A percentile compares a stretch with the other conserved stretches of the same genome.
These are phyloP conservation scores for Stylonectria norvegica DNA, from an alignment of 2,329 filamentous ascomycete species.

Conservation along the genomic window DNA sequence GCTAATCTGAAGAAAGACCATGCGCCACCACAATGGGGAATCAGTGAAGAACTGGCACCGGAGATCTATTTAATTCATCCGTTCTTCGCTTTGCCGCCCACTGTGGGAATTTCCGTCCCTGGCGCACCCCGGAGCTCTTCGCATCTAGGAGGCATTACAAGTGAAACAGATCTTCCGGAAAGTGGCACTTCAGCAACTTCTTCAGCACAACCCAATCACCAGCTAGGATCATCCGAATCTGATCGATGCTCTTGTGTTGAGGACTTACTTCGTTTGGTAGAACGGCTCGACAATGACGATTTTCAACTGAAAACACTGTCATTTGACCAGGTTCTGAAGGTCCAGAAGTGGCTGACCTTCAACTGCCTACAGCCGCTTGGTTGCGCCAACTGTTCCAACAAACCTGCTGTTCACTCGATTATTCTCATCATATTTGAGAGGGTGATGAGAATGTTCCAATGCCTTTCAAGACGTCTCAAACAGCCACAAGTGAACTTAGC, in stretches of 20 bases:
- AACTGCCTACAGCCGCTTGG: slow-evolving; percentile 26
- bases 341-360: slow-evolving; percentile 30
- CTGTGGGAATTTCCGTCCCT: background rate
- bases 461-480: slow-evolving; percentile 18
- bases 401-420: slow-evolving; percentile 17
- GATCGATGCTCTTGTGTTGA: slow-evolving; percentile 21
- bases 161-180: background rate
- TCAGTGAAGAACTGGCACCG: background rate
- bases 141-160: background rate
- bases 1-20: background rate
- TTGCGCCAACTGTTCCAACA: slow-evolving; percentile 18
- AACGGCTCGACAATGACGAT: slow-evolving; percentile 31
- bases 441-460: slow-evolving; percentile 28
- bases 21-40: background rate
- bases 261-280: slow-evolving; percentile 22
- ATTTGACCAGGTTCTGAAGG: slow-evolving; percentile 28
- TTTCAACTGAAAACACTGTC: slow-evolving; percentile 24
- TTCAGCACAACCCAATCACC: background rate
- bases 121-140: background rate
- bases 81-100: background rate
- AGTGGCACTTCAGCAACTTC: background rate
- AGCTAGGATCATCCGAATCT: background rate
- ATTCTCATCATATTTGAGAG: slow-evolving; percentile 29
- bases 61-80: background rate
- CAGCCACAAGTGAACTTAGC: background rate